Evolutionary conservation across 2,329 filamentous ascomycete species (phyloP), one percentile per base, ranked within the genome.

Genomic region (Penicillium sp.): DNA sequence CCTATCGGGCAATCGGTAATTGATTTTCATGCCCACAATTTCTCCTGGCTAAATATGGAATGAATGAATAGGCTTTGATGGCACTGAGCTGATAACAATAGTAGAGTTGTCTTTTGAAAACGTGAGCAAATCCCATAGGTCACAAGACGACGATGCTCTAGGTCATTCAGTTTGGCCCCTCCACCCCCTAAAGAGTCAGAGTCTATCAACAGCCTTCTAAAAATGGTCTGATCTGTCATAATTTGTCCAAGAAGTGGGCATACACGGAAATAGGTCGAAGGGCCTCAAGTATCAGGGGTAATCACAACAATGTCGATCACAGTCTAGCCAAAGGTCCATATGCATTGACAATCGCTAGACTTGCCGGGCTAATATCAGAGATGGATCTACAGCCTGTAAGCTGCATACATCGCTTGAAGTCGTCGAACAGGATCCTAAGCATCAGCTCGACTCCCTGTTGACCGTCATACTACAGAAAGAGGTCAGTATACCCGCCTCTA

Each of bases 371-470:
- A 13, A 71, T 69, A n/a, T 70, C 67, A 8, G 67, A 63, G 6
- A 70, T 37, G 4, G 63, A 66, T 10, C 62, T 61, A 51, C 67
- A 71, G 0, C 69, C 68, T 0, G 68, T 63, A 56, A 71, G 55
- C 52, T 70, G 67, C 68, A 70, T 70, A 41, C 66, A 69, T 35
- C 66, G 58, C 46, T 65, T 67, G 56, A 75, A 71, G 46, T 75
- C 73, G 6, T 67, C 57, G n/a, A 68, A 63, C 3, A 75, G 57
- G 13, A 73, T 71, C 4, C 68, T 60, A 19, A 75, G 45, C 38
- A 70, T 71, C 19, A 69, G 57, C 37, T 71, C 65, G 3, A 74
- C 71, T 4, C 72, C 73, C 10, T 66, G 45, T 49, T 74, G 66
- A 3, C 72, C 72, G 29, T 69, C 65, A 52, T 72, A 65, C 68